Evolutionary conservation across 768 basidiomycete genomes (phyloP), one percentile per base, ranked within the genome.

Genomic region (Mycena maculata): DNA sequence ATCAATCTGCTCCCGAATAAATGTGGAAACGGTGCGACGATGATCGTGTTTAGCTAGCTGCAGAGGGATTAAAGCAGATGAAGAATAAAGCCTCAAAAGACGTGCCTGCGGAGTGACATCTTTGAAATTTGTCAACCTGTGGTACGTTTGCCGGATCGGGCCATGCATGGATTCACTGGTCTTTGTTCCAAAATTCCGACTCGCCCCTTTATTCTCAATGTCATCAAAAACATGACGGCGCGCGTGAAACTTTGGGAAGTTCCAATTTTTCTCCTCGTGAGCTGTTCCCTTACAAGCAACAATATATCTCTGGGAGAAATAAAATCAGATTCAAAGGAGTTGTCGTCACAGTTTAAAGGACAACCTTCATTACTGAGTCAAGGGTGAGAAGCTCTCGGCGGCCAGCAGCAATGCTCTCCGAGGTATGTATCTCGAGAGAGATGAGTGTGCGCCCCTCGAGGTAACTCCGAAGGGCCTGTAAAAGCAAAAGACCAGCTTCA

Each of bases 351-450:
- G 28, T 48, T 7, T n/a, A n/a, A n/a, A n/a, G 18, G 20, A 18
- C 31, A 65, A 79, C 79, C 66, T 76, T 44, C 11, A 80, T 52
- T 11, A 59, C 33, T 0, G 20, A 38, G 23, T 70, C 68, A 41
- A 76, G 77, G 2, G 18, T 44, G 2, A 58, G 12, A 0, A 78
- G 49, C 47, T 73, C 75, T 5, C 76, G 44, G n/a, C 7, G 4
- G n/a, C 44, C 44, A 15, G 53, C 65, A 8, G 9, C 30, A 53
- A 81, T 59, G 1, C 76, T 79, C 0, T 67, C 57, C 4, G 76
- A 64, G 0, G 76, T 79, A 38, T 82, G 80, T 22, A 79, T 69
- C 27, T 80, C 75, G 0, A 82, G 65, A 0, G 72, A 69, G 7
- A 75, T 25, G 42, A 70, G 77, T 56, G 77, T 73, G 42, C 79